These are phyloP conservation scores for Kalmusia sp. DNA, from an alignment of 2,329 filamentous ascomycete species.

Conservation along the genomic window DNA sequence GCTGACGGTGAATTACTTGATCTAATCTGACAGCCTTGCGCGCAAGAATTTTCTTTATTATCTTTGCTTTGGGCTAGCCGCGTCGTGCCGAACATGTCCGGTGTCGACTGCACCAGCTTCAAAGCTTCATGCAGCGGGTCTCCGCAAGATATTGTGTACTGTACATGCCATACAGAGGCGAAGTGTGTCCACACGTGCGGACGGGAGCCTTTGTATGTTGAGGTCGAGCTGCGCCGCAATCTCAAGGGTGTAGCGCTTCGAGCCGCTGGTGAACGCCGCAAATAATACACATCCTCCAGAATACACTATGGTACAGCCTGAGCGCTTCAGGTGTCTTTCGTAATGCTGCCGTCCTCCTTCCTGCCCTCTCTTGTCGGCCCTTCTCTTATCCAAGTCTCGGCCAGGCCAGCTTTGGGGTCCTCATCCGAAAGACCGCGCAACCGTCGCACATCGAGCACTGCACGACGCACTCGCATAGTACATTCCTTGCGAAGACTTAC, in stretches of 20 bases:
- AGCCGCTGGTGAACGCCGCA: background rate
- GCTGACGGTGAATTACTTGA: conserved; percentile 65
- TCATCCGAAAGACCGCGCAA: conserved; percentile 78
- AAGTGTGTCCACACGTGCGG: no score
- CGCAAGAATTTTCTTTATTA: background rate
- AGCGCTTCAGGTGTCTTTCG: conserved; percentile 59
- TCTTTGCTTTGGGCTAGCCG: background rate
- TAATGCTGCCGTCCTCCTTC: conserved; percentile 67
- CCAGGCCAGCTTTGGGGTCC: conserved; percentile 76
- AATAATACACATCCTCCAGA: background rate
- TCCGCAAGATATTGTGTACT: no score
- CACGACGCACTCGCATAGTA: conserved; percentile 76
- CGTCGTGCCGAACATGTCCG: background rate
- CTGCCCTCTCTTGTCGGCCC: conserved; percentile 61
- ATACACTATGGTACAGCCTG: conserved; percentile 17
- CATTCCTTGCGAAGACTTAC: conserved; percentile 80
- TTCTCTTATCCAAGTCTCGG: conserved; percentile 78
- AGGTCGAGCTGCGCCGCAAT: no score
- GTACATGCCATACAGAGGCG: no score
- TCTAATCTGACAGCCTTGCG: conserved; percentile 64
- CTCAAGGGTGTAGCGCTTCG: conserved; percentile 1
- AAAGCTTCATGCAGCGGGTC: no score
- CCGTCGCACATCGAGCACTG: conserved; percentile 79
- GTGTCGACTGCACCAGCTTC: background rate
- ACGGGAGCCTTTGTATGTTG: no score